A percentile compares a stretch with the other conserved stretches of the same genome.
Evolutionary conservation across 345 rosid genomes (phyloP).

Genomic region (Murraya koenigii): DNA sequence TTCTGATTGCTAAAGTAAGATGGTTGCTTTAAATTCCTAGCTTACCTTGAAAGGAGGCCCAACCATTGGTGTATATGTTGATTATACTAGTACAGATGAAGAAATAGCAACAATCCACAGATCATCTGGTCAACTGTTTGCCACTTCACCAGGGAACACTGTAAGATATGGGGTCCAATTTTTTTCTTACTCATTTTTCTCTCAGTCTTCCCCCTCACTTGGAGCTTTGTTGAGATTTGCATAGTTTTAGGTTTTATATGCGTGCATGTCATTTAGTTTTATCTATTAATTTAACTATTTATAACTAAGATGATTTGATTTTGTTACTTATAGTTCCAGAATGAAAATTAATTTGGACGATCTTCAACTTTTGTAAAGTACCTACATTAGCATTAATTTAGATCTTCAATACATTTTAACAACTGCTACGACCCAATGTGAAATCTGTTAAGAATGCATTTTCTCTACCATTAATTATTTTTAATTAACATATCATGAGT

Average conservation of each 20-base stretch:
- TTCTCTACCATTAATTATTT: background rate
- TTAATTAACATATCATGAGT: background rate
- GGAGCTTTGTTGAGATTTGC: background rate
- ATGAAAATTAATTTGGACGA: background rate
- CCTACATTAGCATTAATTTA: background rate
- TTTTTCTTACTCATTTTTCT: slow-evolving; percentile 1
- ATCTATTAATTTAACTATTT: background rate
- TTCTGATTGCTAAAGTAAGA: slow-evolving; percentile 11
- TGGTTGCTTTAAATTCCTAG: slow-evolving; percentile 33
- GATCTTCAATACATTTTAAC: background rate
- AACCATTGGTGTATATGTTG: slow-evolving; percentile 60
- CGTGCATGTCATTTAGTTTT: background rate
- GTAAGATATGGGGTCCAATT: slow-evolving; percentile 43
- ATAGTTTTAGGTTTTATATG: background rate
- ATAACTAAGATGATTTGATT: background rate
- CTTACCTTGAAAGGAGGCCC: slow-evolving; percentile 85
- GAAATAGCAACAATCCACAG: slow-evolving; percentile 53
- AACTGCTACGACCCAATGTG: background rate
- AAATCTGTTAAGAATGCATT: background rate
- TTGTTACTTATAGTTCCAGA: background rate
- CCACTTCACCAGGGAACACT: slow-evolving; percentile 81
- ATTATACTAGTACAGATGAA: slow-evolving; percentile 58
- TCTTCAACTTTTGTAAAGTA: background rate
- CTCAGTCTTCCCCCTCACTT: background rate
- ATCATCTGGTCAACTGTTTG: slow-evolving; percentile 62